phyloP scores from a whole-genome alignment of 1,284 basidiomycete species.

The Cystobasidiaceae sp. region DNA sequence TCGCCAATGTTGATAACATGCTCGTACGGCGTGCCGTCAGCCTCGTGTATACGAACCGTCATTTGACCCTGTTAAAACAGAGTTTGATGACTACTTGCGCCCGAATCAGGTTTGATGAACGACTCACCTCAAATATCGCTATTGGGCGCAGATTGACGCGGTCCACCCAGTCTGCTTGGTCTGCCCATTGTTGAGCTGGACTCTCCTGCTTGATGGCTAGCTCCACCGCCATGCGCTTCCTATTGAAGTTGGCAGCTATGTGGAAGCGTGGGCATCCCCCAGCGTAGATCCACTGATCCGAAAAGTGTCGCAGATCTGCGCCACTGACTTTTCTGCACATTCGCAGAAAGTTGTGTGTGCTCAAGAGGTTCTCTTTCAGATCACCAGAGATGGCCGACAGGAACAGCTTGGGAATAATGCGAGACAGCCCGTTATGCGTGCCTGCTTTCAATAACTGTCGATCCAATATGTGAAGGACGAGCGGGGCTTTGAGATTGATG shows the following conservation, averaged over 20 bases:
- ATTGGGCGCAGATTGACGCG: constrained; percentile 67
- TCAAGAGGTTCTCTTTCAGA: constrained; percentile 59
- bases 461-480: constrained; percentile 93
- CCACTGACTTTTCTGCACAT: constrained; percentile 91
- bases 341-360: constrained; percentile 83
- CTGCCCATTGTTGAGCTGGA: constrained; percentile 62
- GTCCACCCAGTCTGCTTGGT: constrained; percentile 62
- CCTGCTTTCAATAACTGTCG: constrained; percentile 88
- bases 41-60: constrained; percentile 98
- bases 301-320: constrained; percentile 80
- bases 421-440: constrained; percentile 86
- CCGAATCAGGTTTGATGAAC: not conserved
- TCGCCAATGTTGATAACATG: constrained; percentile 90
- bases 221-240: constrained; percentile 97
- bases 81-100: constrained; percentile 31
- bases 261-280: constrained; percentile 91
- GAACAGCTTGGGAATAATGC: constrained; percentile 92
- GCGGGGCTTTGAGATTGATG: constrained; percentile 88
- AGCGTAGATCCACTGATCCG: constrained; percentile 98
- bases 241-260: constrained; percentile 86
- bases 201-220: constrained; percentile 85
- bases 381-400: constrained; percentile 90
- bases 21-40: constrained; percentile 97
- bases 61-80: constrained; percentile 67
- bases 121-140: constrained; percentile 69